Evolutionary conservation across 768 basidiomycete species (phyloP).

Genomic region (Rhizopogon vesiculosus): DNA sequence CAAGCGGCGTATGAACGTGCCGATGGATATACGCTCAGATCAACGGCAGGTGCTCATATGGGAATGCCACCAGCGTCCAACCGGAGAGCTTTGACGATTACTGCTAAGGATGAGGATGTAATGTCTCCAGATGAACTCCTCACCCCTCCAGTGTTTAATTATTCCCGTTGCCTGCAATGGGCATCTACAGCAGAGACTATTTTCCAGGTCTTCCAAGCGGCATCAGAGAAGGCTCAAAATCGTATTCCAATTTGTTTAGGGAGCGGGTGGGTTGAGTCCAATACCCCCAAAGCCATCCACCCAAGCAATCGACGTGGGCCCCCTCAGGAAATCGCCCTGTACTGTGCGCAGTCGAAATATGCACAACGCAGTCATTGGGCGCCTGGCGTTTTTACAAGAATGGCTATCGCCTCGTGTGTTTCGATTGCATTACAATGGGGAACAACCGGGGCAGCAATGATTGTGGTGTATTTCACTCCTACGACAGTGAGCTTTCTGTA

Average conservation of each 20-base stretch:
- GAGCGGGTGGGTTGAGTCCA: neutral
- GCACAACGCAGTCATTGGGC: constrained; percentile 7
- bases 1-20: constrained; percentile 21
- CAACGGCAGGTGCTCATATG: constrained; percentile 7
- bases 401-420: constrained; percentile 14
- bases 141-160: neutral
- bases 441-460: constrained; percentile 16
- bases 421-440: constrained; percentile 20
- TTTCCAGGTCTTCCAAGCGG: neutral
- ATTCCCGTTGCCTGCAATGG: neutral
- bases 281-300: too few species aligned
- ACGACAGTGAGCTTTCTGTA: constrained; percentile 5
- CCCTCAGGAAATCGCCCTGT: neutral
- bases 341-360: neutral
- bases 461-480: constrained; percentile 19
- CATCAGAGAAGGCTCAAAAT: constrained; percentile 6
- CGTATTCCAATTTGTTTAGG: constrained; percentile 5
- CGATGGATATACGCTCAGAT: constrained; percentile 13
- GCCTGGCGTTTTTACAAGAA: constrained; percentile 9
- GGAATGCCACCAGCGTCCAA: neutral
- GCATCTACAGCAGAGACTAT: too few species aligned
- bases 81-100: neutral
- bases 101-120: neutral
- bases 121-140: neutral
- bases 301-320: neutral